Percentiles rank a stretch among this genome's conserved stretches.
These are phyloP conservation scores for Dactylonectria estremocensis DNA, from an alignment of 2,329 filamentous ascomycete species.

Conservation along the genomic window DNA sequence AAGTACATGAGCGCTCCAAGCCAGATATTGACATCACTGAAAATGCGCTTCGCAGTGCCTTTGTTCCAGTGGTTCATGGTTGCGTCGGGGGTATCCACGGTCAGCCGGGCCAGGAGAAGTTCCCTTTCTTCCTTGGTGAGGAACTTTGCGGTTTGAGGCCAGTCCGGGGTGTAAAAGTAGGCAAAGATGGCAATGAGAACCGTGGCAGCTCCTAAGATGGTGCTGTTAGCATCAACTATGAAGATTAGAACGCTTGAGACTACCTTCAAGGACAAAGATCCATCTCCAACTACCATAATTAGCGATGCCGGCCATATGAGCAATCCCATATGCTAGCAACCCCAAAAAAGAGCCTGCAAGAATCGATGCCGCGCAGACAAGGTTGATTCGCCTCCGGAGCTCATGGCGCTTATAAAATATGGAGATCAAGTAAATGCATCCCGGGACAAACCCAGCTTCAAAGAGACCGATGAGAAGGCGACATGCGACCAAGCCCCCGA, in stretches of 20 bases:
- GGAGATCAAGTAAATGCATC: constrained; percentile 21
- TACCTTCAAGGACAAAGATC: too few relatives aligned
- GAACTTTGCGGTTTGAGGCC: background rate
- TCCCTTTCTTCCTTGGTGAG: background rate
- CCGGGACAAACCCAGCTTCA: constrained; percentile 28
- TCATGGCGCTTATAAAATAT: constrained; percentile 29
- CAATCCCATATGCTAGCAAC: background rate
- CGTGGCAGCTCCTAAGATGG: too few relatives aligned
- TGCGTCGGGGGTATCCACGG: too few relatives aligned
- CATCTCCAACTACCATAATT: background rate
- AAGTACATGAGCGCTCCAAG: constrained; percentile 3
- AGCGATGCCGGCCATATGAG: background rate
- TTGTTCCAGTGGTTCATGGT: too few relatives aligned
- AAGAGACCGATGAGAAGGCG: constrained; percentile 19
- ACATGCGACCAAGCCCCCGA: too few relatives aligned
- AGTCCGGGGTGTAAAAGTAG: constrained; percentile 1
- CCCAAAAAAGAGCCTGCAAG: background rate
- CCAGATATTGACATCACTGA: background rate
- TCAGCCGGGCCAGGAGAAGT: too few relatives aligned
- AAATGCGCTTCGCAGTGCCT: background rate
- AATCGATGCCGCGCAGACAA: constrained; percentile 16
- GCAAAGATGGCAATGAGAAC: background rate
- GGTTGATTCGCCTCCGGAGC: constrained; percentile 24
- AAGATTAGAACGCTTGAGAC: too few relatives aligned
- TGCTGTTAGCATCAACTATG: too few relatives aligned